phyloP scores from a whole-genome alignment of 805 yeast species.

The Ogataea minuta region DNA sequence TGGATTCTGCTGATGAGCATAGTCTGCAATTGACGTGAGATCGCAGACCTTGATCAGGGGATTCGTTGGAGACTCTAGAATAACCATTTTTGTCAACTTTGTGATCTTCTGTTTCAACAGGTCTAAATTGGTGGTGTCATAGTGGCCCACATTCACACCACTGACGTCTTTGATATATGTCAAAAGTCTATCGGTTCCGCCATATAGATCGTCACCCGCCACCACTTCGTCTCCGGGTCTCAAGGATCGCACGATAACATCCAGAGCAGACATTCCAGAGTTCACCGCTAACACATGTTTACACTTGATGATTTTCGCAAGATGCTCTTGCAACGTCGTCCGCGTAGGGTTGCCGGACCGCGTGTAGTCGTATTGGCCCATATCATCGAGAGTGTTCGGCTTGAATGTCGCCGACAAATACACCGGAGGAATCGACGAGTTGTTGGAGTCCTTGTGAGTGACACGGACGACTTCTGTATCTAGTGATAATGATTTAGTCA shows the following conservation, averaged over 20 bases:
- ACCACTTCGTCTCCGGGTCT: slow-evolving; percentile 85
- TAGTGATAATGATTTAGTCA: slow-evolving; percentile 41
- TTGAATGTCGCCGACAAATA: slow-evolving; percentile 96
- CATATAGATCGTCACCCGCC: slow-evolving; percentile 93
- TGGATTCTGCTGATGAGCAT: slow-evolving; percentile 68
- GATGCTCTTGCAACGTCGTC: slow-evolving; percentile 70
- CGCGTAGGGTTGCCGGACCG: slow-evolving; percentile 95
- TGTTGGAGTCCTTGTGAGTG: slow-evolving; percentile 64
- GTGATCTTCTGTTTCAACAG: slow-evolving; percentile 56
- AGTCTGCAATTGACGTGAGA: slow-evolving; percentile 59
- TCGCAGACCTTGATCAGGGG: slow-evolving; percentile 89
- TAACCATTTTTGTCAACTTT: slow-evolving; percentile 65
- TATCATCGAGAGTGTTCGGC: slow-evolving; percentile 64
- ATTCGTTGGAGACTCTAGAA: slow-evolving; percentile 90
- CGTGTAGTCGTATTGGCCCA: slow-evolving; percentile 85
- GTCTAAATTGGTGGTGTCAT: slow-evolving; percentile 75
- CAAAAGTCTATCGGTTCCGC: slow-evolving; percentile 87
- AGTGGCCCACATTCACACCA: slow-evolving; percentile 65
- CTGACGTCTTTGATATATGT: slow-evolving; percentile 66
- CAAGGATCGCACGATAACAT: slow-evolving; percentile 73
- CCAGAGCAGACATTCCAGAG: slow-evolving; percentile 91
- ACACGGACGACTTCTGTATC: slow-evolving; percentile 71
- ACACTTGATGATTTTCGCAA: slow-evolving; percentile 79
- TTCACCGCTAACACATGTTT: slow-evolving; percentile 75
- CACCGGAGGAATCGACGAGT: slow-evolving; percentile 82